phyloP scores from a whole-genome alignment of 2,329 filamentous ascomycete species.

The Arthrobotrys conoides region DNA sequence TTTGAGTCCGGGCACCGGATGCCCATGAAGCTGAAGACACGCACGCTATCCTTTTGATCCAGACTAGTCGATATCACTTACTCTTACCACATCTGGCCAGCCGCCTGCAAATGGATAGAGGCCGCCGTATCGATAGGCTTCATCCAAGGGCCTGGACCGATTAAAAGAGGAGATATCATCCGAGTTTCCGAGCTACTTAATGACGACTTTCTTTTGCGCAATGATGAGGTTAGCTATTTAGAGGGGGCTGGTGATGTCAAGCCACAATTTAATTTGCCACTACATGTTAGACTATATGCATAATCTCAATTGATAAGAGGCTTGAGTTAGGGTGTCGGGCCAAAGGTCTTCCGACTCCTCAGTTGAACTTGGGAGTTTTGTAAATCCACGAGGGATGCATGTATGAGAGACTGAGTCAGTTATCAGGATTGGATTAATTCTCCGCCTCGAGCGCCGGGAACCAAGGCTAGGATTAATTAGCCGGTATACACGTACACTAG shows the following conservation, averaged over 20 bases:
- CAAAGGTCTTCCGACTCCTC: too few species aligned
- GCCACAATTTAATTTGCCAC: slow-evolving; percentile 13
- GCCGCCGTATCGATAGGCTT: slow-evolving; percentile 19
- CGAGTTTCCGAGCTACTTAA: background rate
- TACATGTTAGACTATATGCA: background rate
- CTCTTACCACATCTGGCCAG: slow-evolving; percentile 1
- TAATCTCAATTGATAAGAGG: background rate
- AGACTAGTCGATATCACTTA: background rate
- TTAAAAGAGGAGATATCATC: slow-evolving; percentile 17
- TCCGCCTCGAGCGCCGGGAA: too few species aligned
- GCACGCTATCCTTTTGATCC: background rate
- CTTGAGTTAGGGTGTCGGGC: background rate
- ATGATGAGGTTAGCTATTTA: slow-evolving; percentile 1
- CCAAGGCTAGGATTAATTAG: too few species aligned
- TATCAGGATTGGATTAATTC: too few species aligned
- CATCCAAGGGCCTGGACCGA: background rate
- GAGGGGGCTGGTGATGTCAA: slow-evolving; percentile 4
- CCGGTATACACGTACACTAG: too few species aligned
- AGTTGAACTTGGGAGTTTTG: background rate
- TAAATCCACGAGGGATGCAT: background rate
- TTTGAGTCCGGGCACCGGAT: background rate
- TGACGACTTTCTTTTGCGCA: slow-evolving; percentile 18
- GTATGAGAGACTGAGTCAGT: background rate
- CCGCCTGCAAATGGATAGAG: slow-evolving; percentile 7
- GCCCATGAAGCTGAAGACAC: background rate